phyloP scores from a whole-genome alignment of 2,329 filamentous ascomycete species.

The Pseudogymnoascus sp. region DNA sequence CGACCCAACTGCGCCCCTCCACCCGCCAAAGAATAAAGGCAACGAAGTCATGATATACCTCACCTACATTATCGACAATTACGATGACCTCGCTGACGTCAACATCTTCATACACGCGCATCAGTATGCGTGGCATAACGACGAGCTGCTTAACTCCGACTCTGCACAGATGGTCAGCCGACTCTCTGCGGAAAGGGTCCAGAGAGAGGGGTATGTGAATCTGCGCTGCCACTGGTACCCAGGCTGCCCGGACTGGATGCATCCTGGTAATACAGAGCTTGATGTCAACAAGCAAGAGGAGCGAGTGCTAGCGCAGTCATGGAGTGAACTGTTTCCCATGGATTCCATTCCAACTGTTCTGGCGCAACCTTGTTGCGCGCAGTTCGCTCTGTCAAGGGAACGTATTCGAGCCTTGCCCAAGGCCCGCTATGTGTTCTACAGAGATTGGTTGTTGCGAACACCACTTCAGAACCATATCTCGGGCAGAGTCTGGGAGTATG shows the following conservation, averaged over 20 bases:
- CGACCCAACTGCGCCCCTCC: conserved; percentile 29
- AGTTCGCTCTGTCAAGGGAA: conserved; percentile 52
- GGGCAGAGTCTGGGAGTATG: conserved; percentile 54
- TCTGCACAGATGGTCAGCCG: conserved; percentile 19
- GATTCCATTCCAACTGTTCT: conserved; percentile 40
- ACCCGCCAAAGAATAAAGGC: conserved; percentile 41
- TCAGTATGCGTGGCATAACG: conserved; percentile 32
- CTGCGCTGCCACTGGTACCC: conserved; percentile 49
- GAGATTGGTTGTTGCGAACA: conserved; percentile 51
- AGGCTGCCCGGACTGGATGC: conserved; percentile 52
- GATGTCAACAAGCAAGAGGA: conserved; percentile 39
- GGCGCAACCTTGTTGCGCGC: conserved; percentile 53
- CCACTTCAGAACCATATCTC: conserved; percentile 44
- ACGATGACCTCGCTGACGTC: conserved; percentile 39
- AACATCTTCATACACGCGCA: conserved; percentile 37
- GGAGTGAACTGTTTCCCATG: conserved; percentile 39
- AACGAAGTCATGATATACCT: conserved; percentile 24
- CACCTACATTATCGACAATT: conserved; percentile 56
- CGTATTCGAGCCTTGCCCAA: conserved; percentile 39
- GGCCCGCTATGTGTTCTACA: conserved; percentile 46
- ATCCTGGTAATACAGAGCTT: conserved; percentile 34
- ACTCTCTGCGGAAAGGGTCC: conserved; percentile 30
- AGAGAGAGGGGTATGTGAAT: conserved; percentile 50
- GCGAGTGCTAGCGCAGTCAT: conserved; percentile 35
- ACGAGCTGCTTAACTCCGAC: conserved; percentile 19